Evolutionary conservation across 768 basidiomycete species (phyloP), one percentile per base, ranked within the genome.

Genomic region (Pleurotus sapidus): DNA sequence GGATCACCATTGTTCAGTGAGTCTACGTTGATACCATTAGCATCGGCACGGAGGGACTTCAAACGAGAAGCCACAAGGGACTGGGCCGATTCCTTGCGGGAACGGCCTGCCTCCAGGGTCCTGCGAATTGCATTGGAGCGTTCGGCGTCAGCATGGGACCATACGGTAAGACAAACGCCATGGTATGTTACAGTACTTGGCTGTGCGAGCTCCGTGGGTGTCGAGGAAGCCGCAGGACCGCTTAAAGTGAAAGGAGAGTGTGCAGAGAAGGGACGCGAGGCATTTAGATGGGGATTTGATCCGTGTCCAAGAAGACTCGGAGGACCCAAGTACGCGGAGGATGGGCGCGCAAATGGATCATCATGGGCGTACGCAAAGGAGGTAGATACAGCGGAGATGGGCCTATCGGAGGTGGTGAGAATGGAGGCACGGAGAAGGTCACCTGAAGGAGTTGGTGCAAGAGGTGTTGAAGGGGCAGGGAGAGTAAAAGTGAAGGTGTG

Each of bases 101-200:
- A 84, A 46, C 89, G 84, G 48, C 87, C 84, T 0, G 88, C 87
- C 67, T 93, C 91, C 48, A 92, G 79, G 5, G 90, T 91, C 49
- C 88, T 82, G 18, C 93, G 85, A 63, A 95, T 95, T 1, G 93
- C 93, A 12, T 78, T 80, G 55, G 89, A 87, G 48, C 94, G 86
- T 64, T 94, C 89, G 0, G 87, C 87, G 67, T 98, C 95, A 17
- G 94, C 94, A 65, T 95, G 94, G 3, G 91, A 93, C 94, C 94
- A 98, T 1, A 97, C 93, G 1, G 93, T 94, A 58, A 98, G 78
- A 63, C 93, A 93, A 38, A 96, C 93, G 47, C 93, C 94, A 66
- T 97, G 85, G 68, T 93, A 96, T 7, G 89, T 86, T 59, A 92
- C 69, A 23, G 77, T 85, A 64, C 73, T 80, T 11, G 51, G 51